Evolutionary conservation across 2,329 filamentous ascomycete genomes (phyloP).

Genomic region (Colletotrichum cordylinicola): DNA sequence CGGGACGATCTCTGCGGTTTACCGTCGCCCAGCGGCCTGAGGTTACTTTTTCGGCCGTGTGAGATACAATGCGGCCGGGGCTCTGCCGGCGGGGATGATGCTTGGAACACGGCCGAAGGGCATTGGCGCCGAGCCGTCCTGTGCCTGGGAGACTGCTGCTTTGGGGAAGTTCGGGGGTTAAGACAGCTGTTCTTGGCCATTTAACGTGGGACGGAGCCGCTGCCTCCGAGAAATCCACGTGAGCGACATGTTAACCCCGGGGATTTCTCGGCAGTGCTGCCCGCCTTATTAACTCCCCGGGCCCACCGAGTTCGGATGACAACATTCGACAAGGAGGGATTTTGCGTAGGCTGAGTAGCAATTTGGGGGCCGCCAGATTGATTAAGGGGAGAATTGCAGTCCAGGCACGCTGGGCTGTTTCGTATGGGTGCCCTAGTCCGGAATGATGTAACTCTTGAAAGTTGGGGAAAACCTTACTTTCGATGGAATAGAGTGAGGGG

Average conservation of each 20-base stretch:
- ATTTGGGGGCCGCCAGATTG: neutral
- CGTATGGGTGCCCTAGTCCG: neutral
- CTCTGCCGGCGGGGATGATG: conserved; percentile 15
- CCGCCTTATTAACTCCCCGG: neutral
- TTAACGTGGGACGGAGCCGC: neutral
- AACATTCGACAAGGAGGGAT: neutral
- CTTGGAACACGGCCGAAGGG: neutral
- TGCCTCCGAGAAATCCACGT: neutral
- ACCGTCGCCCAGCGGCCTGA: neutral
- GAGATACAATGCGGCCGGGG: conserved; percentile 2
- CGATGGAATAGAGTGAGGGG: neutral
- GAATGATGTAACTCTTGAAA: neutral
- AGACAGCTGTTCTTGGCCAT: neutral
- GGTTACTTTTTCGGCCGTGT: conserved; percentile 10
- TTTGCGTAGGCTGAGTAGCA: neutral
- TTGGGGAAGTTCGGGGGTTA: neutral
- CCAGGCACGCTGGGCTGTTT: neutral
- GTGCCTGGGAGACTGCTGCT: neutral
- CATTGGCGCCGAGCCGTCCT: conserved; percentile 16
- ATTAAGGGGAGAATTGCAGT: conserved; percentile 5
- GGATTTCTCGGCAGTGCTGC: neutral
- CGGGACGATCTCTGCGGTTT: neutral
- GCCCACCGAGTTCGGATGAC: conserved; percentile 3
- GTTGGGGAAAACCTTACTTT: conserved; percentile 1
- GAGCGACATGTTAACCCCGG: neutral